Conservation (phyloP, 2,329 filamentous ascomycete species). For the Ceratocystis alfenasii region DNA sequence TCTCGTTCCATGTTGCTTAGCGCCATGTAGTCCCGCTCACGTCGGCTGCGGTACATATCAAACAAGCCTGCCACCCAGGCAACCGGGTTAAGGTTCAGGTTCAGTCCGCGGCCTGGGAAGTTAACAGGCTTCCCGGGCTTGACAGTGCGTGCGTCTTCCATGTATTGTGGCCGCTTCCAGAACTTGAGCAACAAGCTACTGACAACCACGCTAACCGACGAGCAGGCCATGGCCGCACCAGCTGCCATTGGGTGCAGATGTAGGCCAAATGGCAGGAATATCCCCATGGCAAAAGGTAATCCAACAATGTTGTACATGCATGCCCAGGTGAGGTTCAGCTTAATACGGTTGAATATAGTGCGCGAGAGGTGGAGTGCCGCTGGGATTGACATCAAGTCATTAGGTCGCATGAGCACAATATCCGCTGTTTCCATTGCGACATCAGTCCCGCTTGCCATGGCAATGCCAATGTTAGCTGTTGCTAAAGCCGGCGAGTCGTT, state of each 20-base stretch:
- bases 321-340: constrained; percentile 83
- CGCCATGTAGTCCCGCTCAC: constrained; percentile 43
- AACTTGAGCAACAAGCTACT: constrained; percentile 74
- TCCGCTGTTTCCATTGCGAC: constrained; percentile 97
- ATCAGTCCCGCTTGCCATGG: constrained; percentile 83
- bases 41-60: constrained; percentile 3
- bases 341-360: constrained; percentile 83
- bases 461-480: constrained; percentile 85
- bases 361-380: constrained; percentile 70
- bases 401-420: constrained; percentile 86
- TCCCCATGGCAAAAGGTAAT: constrained; percentile 89
- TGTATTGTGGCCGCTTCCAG: constrained; percentile 77
- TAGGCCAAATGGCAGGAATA: constrained; percentile 81
- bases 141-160: constrained; percentile 57
- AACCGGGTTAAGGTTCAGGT: constrained; percentile 5
- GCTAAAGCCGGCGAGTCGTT: constrained; percentile 94
- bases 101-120: constrained; percentile 31
- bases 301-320: constrained; percentile 88
- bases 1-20: constrained; percentile 40
- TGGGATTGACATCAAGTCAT: constrained; percentile 86
- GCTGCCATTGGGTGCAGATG: constrained; percentile 90
- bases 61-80: constrained; percentile 11
- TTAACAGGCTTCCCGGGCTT: constrained; percentile 37
- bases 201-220: constrained; percentile 78
- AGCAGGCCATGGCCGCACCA: constrained; percentile 84